Conservation (phyloP, 2,329 filamentous ascomycete genomes). For the Fonsecaea pedrosoi region DNA sequence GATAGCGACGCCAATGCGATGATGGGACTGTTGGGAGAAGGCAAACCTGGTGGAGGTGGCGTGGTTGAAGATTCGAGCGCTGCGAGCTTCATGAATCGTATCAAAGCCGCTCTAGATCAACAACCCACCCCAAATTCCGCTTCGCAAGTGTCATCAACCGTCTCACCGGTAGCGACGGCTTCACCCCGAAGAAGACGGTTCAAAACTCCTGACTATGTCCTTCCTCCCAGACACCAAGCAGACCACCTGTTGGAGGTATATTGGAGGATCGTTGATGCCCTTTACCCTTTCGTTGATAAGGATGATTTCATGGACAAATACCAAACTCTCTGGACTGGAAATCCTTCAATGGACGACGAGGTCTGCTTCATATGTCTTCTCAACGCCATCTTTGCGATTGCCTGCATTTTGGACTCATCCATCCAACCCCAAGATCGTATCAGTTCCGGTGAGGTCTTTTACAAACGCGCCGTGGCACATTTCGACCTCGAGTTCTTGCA, state of each 20-base stretch:
- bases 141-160: neutral
- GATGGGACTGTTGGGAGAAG: slow-evolving; percentile 27
- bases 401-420: slow-evolving; percentile 54
- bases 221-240: slow-evolving; percentile 24
- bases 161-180: slow-evolving; percentile 37
- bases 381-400: slow-evolving; percentile 57
- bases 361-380: slow-evolving; percentile 54
- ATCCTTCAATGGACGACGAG: slow-evolving; percentile 45
- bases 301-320: slow-evolving; percentile 50
- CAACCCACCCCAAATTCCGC: slow-evolving; percentile 6
- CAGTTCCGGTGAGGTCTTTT: slow-evolving; percentile 51
- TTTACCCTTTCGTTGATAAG: slow-evolving; percentile 42
- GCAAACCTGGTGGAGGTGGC: neutral
- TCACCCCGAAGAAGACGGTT: slow-evolving; percentile 18
- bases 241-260: slow-evolving; percentile 24
- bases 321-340: slow-evolving; percentile 41
- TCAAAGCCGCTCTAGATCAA: slow-evolving; percentile 23
- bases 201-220: slow-evolving; percentile 32
- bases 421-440: slow-evolving; percentile 50
- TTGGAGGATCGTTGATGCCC: slow-evolving; percentile 12
- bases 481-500: slow-evolving; percentile 51
- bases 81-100: slow-evolving; percentile 29
- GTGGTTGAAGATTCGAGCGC: slow-evolving; percentile 23
- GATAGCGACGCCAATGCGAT: slow-evolving; percentile 23
- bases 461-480: slow-evolving; percentile 52